Conservation (phyloP, 352 stramenopile genomes). For the Phytophthora palmivora region DNA sequence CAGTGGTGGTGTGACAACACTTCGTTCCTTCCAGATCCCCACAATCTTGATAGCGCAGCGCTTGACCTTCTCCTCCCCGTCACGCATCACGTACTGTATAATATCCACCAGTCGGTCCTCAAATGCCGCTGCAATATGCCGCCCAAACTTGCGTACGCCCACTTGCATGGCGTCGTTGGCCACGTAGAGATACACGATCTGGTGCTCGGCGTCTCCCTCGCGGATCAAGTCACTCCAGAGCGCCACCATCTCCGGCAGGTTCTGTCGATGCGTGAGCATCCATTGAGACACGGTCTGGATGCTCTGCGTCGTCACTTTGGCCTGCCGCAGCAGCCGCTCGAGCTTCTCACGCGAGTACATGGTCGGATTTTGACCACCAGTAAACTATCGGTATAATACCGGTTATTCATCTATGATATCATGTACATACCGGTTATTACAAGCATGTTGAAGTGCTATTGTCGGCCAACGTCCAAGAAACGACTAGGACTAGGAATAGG, state of each 20-base stretch:
- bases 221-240: constrained; percentile 63
- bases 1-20: constrained; percentile 58
- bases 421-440: constrained; percentile 1
- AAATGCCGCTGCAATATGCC: constrained; percentile 70
- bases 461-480: too few relatives aligned
- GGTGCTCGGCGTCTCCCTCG: constrained; percentile 61
- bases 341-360: constrained; percentile 71
- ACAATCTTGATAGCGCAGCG: constrained; percentile 88
- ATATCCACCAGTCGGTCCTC: constrained; percentile 63
- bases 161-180: constrained; percentile 90
- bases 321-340: constrained; percentile 64
- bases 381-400: too few relatives aligned
- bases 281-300: constrained; percentile 83
- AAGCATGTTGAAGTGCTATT: constrained; percentile 8
- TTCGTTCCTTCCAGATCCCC: constrained; percentile 84
- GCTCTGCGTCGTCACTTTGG: constrained; percentile 84
- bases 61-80: constrained; percentile 84
- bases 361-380: background rate
- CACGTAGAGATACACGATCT: constrained; percentile 88
- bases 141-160: constrained; percentile 81
- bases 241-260: constrained; percentile 66
- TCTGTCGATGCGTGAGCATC: constrained; percentile 73
- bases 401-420: background rate
- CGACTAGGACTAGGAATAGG: constrained; percentile 15
- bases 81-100: constrained; percentile 69